Evolutionary conservation across 768 basidiomycete species (phyloP).

Genomic region (Calocybe indica): DNA sequence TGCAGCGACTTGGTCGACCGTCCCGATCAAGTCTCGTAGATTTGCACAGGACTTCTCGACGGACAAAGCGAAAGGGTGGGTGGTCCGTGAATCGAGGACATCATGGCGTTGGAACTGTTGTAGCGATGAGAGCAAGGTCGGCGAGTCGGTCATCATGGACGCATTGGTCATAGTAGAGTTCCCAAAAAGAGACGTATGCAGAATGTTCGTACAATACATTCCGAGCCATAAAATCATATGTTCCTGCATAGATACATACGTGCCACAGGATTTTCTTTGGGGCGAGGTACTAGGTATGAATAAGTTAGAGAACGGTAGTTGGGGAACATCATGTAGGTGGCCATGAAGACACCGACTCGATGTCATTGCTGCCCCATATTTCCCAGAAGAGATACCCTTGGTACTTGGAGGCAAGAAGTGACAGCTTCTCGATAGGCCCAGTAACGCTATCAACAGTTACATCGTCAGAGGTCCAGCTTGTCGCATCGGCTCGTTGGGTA

Average conservation of each 20-base stretch:
- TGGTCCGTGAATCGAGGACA: slow-evolving; percentile 25
- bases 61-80: slow-evolving; percentile 39
- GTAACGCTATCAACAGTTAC: too few relatives aligned
- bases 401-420: slow-evolving; percentile 10
- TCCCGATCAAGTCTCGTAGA: slow-evolving; percentile 46
- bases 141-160: slow-evolving; percentile 7
- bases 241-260: too few relatives aligned
- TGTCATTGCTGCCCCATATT: slow-evolving; percentile 29
- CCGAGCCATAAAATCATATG: too few relatives aligned
- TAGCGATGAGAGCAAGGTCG: slow-evolving; percentile 33
- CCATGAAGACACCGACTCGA: slow-evolving; percentile 23
- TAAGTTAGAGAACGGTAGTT: neutral
- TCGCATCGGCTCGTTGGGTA: slow-evolving; percentile 17
- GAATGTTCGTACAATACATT: too few relatives aligned
- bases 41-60: slow-evolving; percentile 35
- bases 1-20: slow-evolving; percentile 45
- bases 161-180: neutral
- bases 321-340: slow-evolving; percentile 27
- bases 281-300: neutral
- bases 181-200: too few relatives aligned
- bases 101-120: slow-evolving; percentile 34
- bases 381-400: slow-evolving; percentile 39
- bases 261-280: too few relatives aligned
- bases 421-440: too few relatives aligned
- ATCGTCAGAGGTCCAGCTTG: too few relatives aligned